These are phyloP conservation scores for Exophiala lecanii-corni DNA, from an alignment of 2,329 filamentous ascomycete genomes.

Conservation along the genomic window DNA sequence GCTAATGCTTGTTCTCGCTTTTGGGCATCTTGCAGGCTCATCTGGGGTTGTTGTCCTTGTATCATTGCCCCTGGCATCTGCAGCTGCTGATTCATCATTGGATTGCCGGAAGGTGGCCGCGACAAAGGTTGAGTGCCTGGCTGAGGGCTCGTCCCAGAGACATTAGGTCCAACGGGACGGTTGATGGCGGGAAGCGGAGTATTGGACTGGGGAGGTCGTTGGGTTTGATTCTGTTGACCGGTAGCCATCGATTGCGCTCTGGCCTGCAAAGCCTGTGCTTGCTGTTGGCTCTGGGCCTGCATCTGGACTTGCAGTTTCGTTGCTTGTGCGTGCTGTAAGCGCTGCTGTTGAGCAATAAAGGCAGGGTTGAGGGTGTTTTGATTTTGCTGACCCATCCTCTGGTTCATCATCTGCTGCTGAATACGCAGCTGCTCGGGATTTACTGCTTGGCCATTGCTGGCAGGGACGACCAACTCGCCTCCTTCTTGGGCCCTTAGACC, in stretches of 20 bases:
- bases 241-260: conserved; percentile 43
- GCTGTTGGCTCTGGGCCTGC: conserved; percentile 37
- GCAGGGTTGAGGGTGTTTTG: conserved; percentile 38
- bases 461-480: conserved; percentile 60
- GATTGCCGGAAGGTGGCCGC: conserved; percentile 21
- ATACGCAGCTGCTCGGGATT: conserved; percentile 37
- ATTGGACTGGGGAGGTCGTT: conserved; percentile 40
- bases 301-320: conserved; percentile 35
- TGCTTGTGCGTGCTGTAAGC: conserved; percentile 36
- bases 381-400: conserved; percentile 38
- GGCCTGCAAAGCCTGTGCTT: conserved; percentile 39
- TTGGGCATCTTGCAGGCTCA: conserved; percentile 20
- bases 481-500: conserved; percentile 58
- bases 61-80: conserved; percentile 11
- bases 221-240: conserved; percentile 35
- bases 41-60: conserved; percentile 19
- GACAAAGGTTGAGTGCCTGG: conserved; percentile 15
- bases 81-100: conserved; percentile 22
- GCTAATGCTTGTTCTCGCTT: conserved; percentile 20
- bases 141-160: conserved; percentile 19
- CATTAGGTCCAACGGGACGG: conserved; percentile 35
- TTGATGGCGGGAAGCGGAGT: conserved; percentile 37
- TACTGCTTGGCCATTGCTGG: conserved; percentile 52
- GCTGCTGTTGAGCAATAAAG: conserved; percentile 41
- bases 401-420: conserved; percentile 40